Conservation (phyloP, 1,139 yeast species). For the Suhomyces taliae region DNA sequence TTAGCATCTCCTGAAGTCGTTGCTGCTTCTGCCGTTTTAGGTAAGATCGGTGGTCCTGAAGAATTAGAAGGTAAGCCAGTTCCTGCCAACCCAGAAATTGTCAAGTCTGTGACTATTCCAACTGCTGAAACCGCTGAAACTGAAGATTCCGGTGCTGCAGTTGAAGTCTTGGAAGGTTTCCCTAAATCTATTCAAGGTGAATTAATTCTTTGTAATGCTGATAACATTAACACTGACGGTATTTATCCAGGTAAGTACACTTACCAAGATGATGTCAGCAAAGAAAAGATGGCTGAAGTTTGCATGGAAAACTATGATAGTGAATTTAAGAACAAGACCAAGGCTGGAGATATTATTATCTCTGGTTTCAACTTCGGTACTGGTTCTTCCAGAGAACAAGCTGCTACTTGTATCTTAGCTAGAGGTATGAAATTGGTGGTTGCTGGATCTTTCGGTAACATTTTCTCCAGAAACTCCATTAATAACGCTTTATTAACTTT, state of each 20-base stretch:
- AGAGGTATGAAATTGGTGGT: slow-evolving; percentile 90
- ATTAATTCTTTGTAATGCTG: slow-evolving; percentile 92
- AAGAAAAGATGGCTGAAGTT: slow-evolving; percentile 95
- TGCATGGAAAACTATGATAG: slow-evolving; percentile 98
- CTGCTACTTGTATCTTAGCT: slow-evolving; percentile 95
- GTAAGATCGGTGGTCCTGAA: slow-evolving; percentile 90
- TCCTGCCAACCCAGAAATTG: slow-evolving; percentile 46
- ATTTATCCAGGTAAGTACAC: slow-evolving; percentile 99
- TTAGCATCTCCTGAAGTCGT: slow-evolving; percentile 97
- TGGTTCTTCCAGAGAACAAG: slow-evolving; percentile 99
- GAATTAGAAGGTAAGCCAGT: slow-evolving; percentile 66
- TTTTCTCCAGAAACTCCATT: slow-evolving; percentile 91
- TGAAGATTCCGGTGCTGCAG: slow-evolving; percentile 36
- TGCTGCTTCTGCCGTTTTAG: slow-evolving; percentile 94
- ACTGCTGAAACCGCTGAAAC: slow-evolving; percentile 19
- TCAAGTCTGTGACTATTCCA: slow-evolving; percentile 45
- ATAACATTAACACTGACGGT: slow-evolving; percentile 97
- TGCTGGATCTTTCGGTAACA: slow-evolving; percentile 97
- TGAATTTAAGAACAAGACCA: slow-evolving; percentile 77
- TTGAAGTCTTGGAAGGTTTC: slow-evolving; percentile 82
- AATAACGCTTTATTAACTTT: slow-evolving; percentile 92
- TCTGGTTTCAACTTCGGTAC: slow-evolving; percentile 97
- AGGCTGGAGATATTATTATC: slow-evolving; percentile 84
- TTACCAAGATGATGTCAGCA: slow-evolving; percentile 93
- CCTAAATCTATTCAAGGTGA: slow-evolving; percentile 89